Conservation (phyloP, 1,284 basidiomycete genomes). For the Ceratobasidium sp. region DNA sequence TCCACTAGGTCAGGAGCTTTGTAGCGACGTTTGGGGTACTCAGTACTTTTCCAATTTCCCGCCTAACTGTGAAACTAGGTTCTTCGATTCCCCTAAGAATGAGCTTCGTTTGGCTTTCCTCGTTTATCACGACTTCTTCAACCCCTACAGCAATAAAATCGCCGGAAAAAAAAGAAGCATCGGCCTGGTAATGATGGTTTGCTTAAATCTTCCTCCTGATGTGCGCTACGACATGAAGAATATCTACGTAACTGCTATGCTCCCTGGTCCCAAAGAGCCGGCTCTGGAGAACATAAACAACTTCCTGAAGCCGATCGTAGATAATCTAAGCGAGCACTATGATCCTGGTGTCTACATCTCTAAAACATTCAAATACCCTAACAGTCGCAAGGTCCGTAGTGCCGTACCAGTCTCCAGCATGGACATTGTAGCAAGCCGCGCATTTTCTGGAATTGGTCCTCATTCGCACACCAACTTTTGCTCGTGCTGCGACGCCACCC, state of each 20-base stretch:
- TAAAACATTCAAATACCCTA: constrained; percentile 13
- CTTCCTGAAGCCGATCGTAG: constrained; percentile 55
- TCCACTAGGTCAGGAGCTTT: background rate
- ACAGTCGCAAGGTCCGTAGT: background rate
- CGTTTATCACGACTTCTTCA: constrained; percentile 60
- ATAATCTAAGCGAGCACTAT: constrained; percentile 55
- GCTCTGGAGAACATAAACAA: constrained; percentile 53
- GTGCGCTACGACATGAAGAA: constrained; percentile 58
- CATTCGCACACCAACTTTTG: background rate
- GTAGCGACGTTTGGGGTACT: constrained; percentile 54
- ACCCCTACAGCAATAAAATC: constrained; percentile 56
- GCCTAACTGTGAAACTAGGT: constrained; percentile 51
- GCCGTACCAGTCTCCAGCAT: background rate
- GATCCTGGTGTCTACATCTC: constrained; percentile 54
- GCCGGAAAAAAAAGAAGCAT: constrained; percentile 55
- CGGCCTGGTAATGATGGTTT: constrained; percentile 58
- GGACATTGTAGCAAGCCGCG: background rate
- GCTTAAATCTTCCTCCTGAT: constrained; percentile 58
- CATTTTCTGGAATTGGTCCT: background rate
- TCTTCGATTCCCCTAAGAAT: constrained; percentile 48
- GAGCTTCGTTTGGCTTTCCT: constrained; percentile 53
- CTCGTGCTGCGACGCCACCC: background rate
- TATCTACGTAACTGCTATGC: constrained; percentile 58
- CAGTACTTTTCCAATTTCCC: constrained; percentile 52
- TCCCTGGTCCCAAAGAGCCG: constrained; percentile 54